Evolutionary conservation across 1,284 basidiomycete genomes (phyloP), one percentile per base, ranked within the genome.

Genomic region (Cerioporus squamosus): DNA sequence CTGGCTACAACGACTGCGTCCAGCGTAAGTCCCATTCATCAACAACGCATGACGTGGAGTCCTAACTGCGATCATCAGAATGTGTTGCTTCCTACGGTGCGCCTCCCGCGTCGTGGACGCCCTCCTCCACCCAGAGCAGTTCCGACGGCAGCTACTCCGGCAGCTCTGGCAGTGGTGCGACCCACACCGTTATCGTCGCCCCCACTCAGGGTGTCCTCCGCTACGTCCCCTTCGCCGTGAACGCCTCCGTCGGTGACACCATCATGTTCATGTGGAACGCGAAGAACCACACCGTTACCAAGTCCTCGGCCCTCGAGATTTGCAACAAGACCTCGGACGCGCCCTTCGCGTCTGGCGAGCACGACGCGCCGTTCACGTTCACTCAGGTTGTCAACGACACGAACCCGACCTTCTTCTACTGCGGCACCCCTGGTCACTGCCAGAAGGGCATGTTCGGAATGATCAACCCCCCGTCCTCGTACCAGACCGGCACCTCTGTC

Each of bases 401-500:
- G 51, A 79, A 84, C 68, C 81, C 88, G 36, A 81, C 79, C 52
- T 91, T 81, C 84, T 90, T 80, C 84, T 88, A 85, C 79, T 92
- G 90, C 71, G 85, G 77, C 58, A 81, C 83, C 48, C 82, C 86
- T 52, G 74, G 65, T 56, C 89, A 91, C 71, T 91, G 70, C 70
- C 74, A 85, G 70, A 86, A 88, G 80, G 90, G 90, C 66, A 92
- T 92, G 89, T 91, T 90, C 72, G 89, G 88, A 76, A 83, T 90
- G 75, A 84, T 90, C 69, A 91, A 91, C 80, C 84, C 87, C 26
- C 80, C 83, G 15, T 82, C 74, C 66, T 77, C 77, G 31, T 68
- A 71, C 54, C 66, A 77, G 51, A 68, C 78, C 17, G 56, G 57
- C 57, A 72, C 78, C 15, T 85, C 85, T 42, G 77, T 85, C 39